Conservation (phyloP, 306 rosid species). For the Senna siamea region DNA sequence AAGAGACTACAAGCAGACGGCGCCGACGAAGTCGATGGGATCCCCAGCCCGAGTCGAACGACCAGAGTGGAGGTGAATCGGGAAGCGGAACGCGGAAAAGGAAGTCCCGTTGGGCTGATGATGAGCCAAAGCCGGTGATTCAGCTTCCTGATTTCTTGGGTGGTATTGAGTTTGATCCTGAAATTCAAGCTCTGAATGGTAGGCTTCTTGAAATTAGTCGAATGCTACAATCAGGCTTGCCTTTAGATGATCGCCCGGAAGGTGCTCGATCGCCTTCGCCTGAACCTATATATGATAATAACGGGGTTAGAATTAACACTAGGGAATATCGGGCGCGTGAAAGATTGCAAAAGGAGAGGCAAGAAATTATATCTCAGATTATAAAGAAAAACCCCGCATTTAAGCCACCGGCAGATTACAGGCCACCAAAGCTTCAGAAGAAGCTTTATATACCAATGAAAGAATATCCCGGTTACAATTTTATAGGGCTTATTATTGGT, state of each 20-base stretch:
- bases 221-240: slow-evolving; percentile 88
- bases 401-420: slow-evolving; percentile 93
- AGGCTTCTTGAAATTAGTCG: slow-evolving; percentile 91
- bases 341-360: slow-evolving; percentile 88
- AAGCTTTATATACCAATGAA: slow-evolving; percentile 97
- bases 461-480: slow-evolving; percentile 92
- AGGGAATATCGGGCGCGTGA: slow-evolving; percentile 95
- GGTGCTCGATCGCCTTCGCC: slow-evolving; percentile 97
- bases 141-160: slow-evolving; percentile 97
- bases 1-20: slow-evolving; percentile 84
- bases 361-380: slow-evolving; percentile 89
- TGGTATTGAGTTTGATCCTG: slow-evolving; percentile 96
- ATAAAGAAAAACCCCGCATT: slow-evolving; percentile 89
- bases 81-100: slow-evolving; percentile 74
- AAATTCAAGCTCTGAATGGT: slow-evolving; percentile 91
- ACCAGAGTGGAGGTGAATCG: slow-evolving; percentile 57
- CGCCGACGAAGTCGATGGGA: slow-evolving; percentile 94
- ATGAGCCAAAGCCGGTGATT: slow-evolving; percentile 84
- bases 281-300: slow-evolving; percentile 88
- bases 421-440: slow-evolving; percentile 97
- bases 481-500: slow-evolving; percentile 90
- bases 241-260: slow-evolving; percentile 90
- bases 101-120: slow-evolving; percentile 95
- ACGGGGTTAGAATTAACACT: slow-evolving; percentile 91
- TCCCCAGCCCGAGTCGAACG: slow-evolving; percentile 85